These are phyloP conservation scores for Pyrrhoderma lamaoense DNA, from an alignment of 1,284 basidiomycete species.

Conservation along the genomic window DNA sequence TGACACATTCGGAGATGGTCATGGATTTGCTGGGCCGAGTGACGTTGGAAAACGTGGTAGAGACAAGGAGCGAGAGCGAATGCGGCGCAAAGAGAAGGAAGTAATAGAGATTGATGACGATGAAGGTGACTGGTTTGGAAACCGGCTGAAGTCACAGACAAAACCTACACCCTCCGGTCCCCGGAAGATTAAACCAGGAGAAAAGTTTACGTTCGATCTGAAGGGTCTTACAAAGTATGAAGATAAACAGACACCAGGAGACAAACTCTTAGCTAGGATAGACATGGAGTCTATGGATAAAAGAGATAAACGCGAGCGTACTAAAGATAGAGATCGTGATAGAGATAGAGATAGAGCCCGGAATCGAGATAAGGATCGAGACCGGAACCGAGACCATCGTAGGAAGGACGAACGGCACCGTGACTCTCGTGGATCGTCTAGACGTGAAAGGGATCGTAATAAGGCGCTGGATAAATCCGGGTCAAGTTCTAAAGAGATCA, in stretches of 20 bases:
- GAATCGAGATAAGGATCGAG: constrained; percentile 20
- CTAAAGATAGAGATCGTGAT: constrained; percentile 11
- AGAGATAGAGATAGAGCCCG: constrained; percentile 19
- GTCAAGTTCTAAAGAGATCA: background rate
- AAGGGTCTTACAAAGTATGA: constrained; percentile 13
- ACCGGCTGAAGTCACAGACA: constrained; percentile 15
- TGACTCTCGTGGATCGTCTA: constrained; percentile 16
- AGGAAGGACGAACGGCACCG: constrained; percentile 8
- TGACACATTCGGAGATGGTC: constrained; percentile 31
- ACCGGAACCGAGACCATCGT: constrained; percentile 17
- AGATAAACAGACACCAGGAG: background rate
- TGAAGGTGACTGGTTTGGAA: constrained; percentile 58
- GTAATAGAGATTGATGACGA: constrained; percentile 40
- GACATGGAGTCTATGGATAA: background rate
- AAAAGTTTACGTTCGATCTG: constrained; percentile 19
- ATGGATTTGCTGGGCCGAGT: constrained; percentile 40
- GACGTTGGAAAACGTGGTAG: constrained; percentile 60
- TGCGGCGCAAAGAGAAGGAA: constrained; percentile 45
- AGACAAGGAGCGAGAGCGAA: constrained; percentile 48
- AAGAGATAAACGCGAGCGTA: constrained; percentile 14
- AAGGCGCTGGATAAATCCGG: constrained; percentile 17
- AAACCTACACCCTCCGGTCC: constrained; percentile 7
- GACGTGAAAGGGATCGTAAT: no score
- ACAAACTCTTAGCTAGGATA: background rate
- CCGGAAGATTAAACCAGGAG: constrained; percentile 15